Evolutionary conservation across 202 grass and related monocot genomes (phyloP), one percentile per base, ranked within the genome.

Genomic region (Panicum hallii): DNA sequence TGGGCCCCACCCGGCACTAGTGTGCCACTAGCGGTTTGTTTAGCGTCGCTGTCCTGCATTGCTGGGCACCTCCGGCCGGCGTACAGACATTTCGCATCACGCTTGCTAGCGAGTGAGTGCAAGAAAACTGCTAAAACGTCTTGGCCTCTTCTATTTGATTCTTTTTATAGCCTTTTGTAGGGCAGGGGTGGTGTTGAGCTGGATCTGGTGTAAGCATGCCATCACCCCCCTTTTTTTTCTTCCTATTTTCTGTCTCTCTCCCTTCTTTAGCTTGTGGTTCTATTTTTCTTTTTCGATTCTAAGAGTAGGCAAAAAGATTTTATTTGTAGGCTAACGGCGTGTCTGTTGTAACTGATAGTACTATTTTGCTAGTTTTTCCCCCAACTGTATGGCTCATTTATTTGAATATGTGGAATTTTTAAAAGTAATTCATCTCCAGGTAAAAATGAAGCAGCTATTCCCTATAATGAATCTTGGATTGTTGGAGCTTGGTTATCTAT

Each of bases 151-250:
- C 15, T 71, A 14, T 67, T 56, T 30, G 38, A 74, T 67, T 66
- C 11, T 54, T 45, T 23, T 23, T 50, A 5, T 62, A 62, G 11
- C 58, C 58, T 61, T 61, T 45, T 79, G 34, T 50, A 40, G n/a
- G 11, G 82, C 15, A 67, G 62, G 48, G 36, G 2, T 56, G 72
- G 61, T 80, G 84, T 44, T 44, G 43, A 44, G 43, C 43, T 44
- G 75, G 81, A 57, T 64, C 69, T 87, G 66, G 63, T 71, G 84
- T 87, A 87, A 90, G 89, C 89, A 80, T 90, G 89, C n/a, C 89
- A 65, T 87, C 89, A 90, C 80, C 64, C 6, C 80, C 47, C 2
- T 49, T 63, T 11, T 60, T 7, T 11, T 6, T 53, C 14, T 22
- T 6, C 6, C 28, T 23, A 19, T 14, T 49, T 26, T 19, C n/a